phyloP scores from a whole-genome alignment of 306 rosid species.

The Quercus berberidifolia region DNA sequence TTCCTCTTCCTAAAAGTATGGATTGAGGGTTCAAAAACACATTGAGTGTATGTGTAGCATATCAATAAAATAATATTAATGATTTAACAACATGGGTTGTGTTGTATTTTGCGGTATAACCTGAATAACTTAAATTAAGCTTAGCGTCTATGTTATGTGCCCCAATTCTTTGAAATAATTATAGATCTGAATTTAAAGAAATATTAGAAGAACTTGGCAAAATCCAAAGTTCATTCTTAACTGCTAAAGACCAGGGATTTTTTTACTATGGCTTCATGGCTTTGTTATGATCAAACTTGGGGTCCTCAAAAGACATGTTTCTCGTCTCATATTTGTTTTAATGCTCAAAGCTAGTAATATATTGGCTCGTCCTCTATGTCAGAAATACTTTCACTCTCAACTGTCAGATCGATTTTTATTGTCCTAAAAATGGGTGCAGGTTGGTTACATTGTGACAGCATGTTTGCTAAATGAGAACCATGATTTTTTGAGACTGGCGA shows the following conservation, averaged over 20 bases:
- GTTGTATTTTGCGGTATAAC: background rate
- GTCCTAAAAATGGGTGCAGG: slow-evolving; percentile 58
- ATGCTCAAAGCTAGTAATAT: background rate
- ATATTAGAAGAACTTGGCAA: background rate
- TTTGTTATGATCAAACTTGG: background rate
- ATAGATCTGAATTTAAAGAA: background rate
- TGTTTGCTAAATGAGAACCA: slow-evolving; percentile 98
- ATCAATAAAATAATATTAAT: no score
- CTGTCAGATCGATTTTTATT: slow-evolving; percentile 21
- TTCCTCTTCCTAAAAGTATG: no score
- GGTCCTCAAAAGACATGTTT: background rate
- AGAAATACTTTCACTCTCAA: background rate
- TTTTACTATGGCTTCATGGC: background rate
- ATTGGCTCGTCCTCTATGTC: background rate
- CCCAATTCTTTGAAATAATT: background rate
- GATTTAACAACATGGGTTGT: background rate
- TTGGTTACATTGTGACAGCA: slow-evolving; percentile 97
- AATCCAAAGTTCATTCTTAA: background rate
- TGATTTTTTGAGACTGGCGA: slow-evolving; percentile 98
- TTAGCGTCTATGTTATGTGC: background rate
- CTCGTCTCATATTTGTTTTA: background rate
- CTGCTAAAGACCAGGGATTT: background rate
- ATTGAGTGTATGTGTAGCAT: no score
- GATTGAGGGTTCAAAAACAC: no score
- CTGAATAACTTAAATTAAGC: background rate